Conservation (phyloP, 495 filamentous ascomycete genomes). For the Cairneyella variabilis region DNA sequence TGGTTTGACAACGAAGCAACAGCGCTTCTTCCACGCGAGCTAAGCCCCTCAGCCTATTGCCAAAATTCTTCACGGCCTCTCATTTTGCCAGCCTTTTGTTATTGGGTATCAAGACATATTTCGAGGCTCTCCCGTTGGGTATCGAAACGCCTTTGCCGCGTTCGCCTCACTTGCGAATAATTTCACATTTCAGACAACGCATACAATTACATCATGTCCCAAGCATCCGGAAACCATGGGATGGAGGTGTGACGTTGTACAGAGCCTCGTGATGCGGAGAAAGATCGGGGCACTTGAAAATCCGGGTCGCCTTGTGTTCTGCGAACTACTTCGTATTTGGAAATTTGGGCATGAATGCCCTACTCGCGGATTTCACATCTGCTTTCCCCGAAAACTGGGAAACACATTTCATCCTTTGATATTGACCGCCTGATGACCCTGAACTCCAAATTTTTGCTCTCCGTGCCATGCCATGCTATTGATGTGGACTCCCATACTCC, state of each 20-base stretch:
- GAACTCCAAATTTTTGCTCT: constrained; percentile 5
- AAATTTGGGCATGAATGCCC: constrained; percentile 21
- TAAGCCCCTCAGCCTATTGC: background rate
- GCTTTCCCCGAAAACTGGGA: constrained; percentile 7
- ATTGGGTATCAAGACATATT: constrained; percentile 25
- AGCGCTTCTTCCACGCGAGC: constrained; percentile 7
- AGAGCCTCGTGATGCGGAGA: constrained; percentile 14
- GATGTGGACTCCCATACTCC: constrained; percentile 18
- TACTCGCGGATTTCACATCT: constrained; percentile 12
- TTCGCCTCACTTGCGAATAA: constrained; percentile 16
- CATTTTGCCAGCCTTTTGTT: constrained; percentile 14
- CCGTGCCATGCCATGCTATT: background rate
- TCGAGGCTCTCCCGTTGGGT: constrained; percentile 21
- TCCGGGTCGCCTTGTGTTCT: constrained; percentile 7
- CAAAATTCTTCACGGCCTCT: background rate
- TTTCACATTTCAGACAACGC: constrained; percentile 22
- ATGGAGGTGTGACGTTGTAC: constrained; percentile 23
- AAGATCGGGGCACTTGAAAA: background rate
- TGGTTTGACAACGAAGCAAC: constrained; percentile 7
- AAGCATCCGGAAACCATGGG: constrained; percentile 16
- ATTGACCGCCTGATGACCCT: constrained; percentile 18
- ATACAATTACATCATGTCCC: constrained; percentile 11
- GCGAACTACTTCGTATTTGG: background rate
- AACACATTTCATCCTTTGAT: background rate
- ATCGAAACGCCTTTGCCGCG: constrained; percentile 17